A percentile compares a stretch with the other conserved stretches of the same genome.
Conservation (phyloP, 108 stramenopile genomes). For the Nitzschia putrida region DNA sequence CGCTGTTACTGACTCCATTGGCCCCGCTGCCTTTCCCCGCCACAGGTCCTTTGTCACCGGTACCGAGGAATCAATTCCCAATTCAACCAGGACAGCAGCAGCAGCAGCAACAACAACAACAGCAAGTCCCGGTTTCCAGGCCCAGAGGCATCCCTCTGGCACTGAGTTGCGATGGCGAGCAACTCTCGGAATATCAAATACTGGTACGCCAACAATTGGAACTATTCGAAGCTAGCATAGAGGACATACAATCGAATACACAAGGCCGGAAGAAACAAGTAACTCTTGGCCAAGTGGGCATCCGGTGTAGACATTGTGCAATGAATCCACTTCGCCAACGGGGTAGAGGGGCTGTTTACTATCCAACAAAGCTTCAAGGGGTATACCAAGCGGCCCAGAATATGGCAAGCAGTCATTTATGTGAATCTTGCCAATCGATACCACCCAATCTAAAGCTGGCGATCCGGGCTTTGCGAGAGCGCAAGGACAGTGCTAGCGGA, state of each 20-base stretch:
- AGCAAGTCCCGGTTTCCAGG: not conserved
- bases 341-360: conserved; percentile 61
- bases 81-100: not conserved
- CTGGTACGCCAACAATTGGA: conserved; percentile 62
- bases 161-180: conserved; percentile 31
- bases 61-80: not conserved
- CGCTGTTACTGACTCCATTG: not conserved
- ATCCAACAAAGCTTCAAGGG: conserved; percentile 45
- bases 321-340: conserved; percentile 35
- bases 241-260: conserved; percentile 48
- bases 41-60: not conserved
- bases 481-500: conserved; percentile 29
- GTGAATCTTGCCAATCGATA: conserved; percentile 38
- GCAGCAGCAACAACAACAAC: not conserved
- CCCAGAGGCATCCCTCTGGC: conserved; percentile 16
- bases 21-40: not conserved
- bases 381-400: conserved; percentile 66
- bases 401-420: conserved; percentile 37
- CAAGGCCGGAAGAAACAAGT: conserved; percentile 58
- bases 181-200: conserved; percentile 44
- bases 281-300: conserved; percentile 55
- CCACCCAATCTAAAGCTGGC: conserved; percentile 10
- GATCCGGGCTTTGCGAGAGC: conserved; percentile 28
- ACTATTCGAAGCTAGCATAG: conserved; percentile 47
- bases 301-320: conserved; percentile 60